Evolutionary conservation across 1,284 basidiomycete genomes (phyloP), one percentile per base, ranked within the genome.

Genomic region (Ceratobasidium papillatum): DNA sequence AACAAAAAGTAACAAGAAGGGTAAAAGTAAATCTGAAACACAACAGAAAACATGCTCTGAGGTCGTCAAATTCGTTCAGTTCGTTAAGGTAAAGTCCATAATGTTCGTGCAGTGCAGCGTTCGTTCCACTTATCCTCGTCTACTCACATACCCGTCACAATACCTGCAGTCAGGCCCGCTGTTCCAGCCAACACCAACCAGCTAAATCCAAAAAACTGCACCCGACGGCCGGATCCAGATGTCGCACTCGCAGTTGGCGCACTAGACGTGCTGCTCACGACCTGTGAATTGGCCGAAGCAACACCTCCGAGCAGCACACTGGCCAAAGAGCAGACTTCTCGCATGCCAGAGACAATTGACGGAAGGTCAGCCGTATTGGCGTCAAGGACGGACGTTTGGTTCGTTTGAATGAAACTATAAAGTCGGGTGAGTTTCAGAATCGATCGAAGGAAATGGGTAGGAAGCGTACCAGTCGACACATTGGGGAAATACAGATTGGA

Each of bases 391-490:
- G 84, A 81, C 1, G 86, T 84, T 79, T 90, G 89, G 75, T 87
- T 87, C 0, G 89, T 91, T 77, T 84, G 81, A 66, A 85, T 83
- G 81, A 90, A 90, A 80, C 88, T 90, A 47, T 36, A 36, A 27
- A 22, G n/a, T 43, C 43, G 49, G 25, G 36, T 54, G 43, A 9
- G 64, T 66, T 58, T 17, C 62, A 27, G 41, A 36, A 32, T 4
- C 8, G 14, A 19, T 36, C 14, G n/a, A 27, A 36, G 25, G 19
- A 36, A 34, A n/a, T 47, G 19, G 43, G 71, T 32, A 25, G 30
- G 41, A 56, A n/a, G n/a, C 85, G 61, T 76, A 89, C 88, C 90
- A 91, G 78, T 91, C 89, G 32, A 88, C 87, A 78, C 90, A 92
- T 83, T 91, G 89, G 38, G 90, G 90, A 79, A 87, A 91, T 14